Evolutionary conservation across 2,329 filamentous ascomycete genomes (phyloP).

Genomic region (Lithohypha guttulata): DNA sequence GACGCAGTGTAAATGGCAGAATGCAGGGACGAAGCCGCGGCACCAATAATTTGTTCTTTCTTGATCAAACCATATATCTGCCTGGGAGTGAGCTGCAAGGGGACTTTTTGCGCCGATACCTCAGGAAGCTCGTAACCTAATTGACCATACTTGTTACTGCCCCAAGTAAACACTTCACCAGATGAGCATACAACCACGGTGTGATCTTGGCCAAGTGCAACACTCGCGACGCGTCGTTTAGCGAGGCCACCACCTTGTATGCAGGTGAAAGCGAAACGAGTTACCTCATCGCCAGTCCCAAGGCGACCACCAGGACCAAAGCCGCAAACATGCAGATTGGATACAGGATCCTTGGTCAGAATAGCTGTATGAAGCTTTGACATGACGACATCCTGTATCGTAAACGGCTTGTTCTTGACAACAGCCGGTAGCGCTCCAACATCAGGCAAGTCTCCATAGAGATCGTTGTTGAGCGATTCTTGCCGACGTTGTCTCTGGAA

Average conservation of each 20-base stretch:
- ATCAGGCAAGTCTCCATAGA: constrained; percentile 19
- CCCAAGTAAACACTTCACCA: constrained; percentile 93
- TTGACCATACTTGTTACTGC: constrained; percentile 74
- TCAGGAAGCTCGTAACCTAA: constrained; percentile 71
- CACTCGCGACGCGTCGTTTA: constrained; percentile 62
- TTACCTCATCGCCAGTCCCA: constrained; percentile 80
- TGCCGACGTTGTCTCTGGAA: constrained; percentile 39
- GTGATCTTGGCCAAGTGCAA: constrained; percentile 86
- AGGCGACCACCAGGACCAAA: constrained; percentile 83
- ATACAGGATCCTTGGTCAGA: constrained; percentile 73
- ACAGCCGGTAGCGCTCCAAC: constrained; percentile 53
- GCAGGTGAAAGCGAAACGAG: constrained; percentile 73
- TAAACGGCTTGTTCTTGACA: constrained; percentile 59
- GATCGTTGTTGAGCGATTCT: constrained; percentile 22
- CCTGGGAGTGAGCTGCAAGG: constrained; percentile 67
- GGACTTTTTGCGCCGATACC: constrained; percentile 58
- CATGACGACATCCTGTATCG: constrained; percentile 72
- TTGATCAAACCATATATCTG: constrained; percentile 90
- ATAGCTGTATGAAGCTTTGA: constrained; percentile 88
- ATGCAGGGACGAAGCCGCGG: constrained; percentile 81
- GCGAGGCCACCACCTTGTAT: constrained; percentile 64
- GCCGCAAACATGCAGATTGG: constrained; percentile 86
- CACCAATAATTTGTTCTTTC: constrained; percentile 67
- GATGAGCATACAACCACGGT: constrained; percentile 72
- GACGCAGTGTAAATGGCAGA: constrained; percentile 76